phyloP scores from a whole-genome alignment of 805 yeast species.

The Cyberlindnera sargentensis region DNA sequence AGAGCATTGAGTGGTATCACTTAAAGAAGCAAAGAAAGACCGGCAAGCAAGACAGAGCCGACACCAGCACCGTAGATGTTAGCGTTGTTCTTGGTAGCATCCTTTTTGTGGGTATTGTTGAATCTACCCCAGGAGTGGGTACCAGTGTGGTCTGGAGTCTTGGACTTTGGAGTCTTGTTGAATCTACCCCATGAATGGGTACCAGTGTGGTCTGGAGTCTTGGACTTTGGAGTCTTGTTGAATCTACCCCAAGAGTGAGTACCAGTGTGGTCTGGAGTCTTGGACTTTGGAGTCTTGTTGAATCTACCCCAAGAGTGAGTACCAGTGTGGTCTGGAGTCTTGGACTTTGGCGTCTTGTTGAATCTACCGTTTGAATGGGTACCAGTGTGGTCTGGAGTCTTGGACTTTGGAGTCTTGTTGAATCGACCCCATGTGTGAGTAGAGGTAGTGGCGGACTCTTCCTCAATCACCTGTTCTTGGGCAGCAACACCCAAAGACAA shows the following conservation, averaged over 20 bases:
- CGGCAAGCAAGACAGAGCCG: slow-evolving; percentile 45
- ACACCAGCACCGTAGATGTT: slow-evolving; percentile 26
- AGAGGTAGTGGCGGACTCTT: slow-evolving; percentile 28
- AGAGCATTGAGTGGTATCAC: slow-evolving; percentile 2
- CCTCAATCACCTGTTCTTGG: slow-evolving; percentile 14
- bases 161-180: slow-evolving; percentile 36
- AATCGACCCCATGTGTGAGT: slow-evolving; percentile 55
- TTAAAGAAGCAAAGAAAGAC: slow-evolving; percentile 39
- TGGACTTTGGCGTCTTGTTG: slow-evolving; percentile 36
- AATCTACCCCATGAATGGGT: slow-evolving; percentile 55
- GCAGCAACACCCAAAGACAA: slow-evolving; percentile 19
- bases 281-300: slow-evolving; percentile 34
- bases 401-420: slow-evolving; percentile 37
- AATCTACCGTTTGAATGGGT: slow-evolving; percentile 48
- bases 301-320: slow-evolving; percentile 50
- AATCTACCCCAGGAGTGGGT: slow-evolving; percentile 49
- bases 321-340: slow-evolving; percentile 31
- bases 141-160: slow-evolving; percentile 32
- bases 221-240: slow-evolving; percentile 38
- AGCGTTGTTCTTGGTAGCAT: slow-evolving; percentile 20
- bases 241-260: slow-evolving; percentile 55
- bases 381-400: slow-evolving; percentile 32
- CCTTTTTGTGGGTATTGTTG: slow-evolving; percentile 34
- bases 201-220: slow-evolving; percentile 33
- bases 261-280: slow-evolving; percentile 32